Percentiles rank a stretch among this genome's conserved stretches.
phyloP scores from a whole-genome alignment of 805 yeast genomes.

The Lipomyces sp. region DNA sequence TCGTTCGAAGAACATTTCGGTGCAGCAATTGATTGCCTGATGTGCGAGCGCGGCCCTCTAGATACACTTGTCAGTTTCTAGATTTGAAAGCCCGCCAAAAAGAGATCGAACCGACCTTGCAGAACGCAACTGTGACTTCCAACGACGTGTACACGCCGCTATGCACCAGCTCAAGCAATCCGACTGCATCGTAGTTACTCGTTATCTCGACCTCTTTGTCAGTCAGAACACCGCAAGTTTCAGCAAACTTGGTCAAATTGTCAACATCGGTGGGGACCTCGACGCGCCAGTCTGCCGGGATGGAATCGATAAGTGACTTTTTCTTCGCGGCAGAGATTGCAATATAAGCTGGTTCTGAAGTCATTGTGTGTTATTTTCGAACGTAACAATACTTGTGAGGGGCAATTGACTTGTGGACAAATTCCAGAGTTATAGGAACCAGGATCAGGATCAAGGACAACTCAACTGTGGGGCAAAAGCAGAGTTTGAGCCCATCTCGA shows the following conservation, averaged over 20 bases:
- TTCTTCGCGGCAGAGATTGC: slow-evolving; percentile 52
- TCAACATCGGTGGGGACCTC: slow-evolving; percentile 47
- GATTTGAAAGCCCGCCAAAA: neutral
- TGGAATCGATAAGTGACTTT: slow-evolving; percentile 50
- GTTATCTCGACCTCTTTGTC: slow-evolving; percentile 52
- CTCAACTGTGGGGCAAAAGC: no score
- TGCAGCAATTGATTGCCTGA: slow-evolving; percentile 41
- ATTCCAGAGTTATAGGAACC: neutral
- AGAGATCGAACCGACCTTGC: slow-evolving; percentile 42
- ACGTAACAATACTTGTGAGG: neutral
- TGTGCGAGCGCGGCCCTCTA: slow-evolving; percentile 37
- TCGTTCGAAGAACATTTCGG: slow-evolving; percentile 54
- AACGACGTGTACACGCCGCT: slow-evolving; percentile 50
- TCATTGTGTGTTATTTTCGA: slow-evolving; percentile 15
- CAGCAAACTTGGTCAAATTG: slow-evolving; percentile 48
- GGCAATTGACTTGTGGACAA: neutral
- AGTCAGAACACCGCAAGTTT: slow-evolving; percentile 47
- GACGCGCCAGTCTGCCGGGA: slow-evolving; percentile 55
- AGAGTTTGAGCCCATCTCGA: no score
- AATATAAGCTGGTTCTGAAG: slow-evolving; percentile 42
- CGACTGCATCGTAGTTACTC: slow-evolving; percentile 47
- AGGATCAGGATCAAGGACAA: neutral
- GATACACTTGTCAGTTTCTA: neutral
- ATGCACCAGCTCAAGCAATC: slow-evolving; percentile 49
- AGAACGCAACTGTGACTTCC: slow-evolving; percentile 54